Evolutionary conservation across 768 basidiomycete species (phyloP).

Genomic region (Psilocybe azurescens): DNA sequence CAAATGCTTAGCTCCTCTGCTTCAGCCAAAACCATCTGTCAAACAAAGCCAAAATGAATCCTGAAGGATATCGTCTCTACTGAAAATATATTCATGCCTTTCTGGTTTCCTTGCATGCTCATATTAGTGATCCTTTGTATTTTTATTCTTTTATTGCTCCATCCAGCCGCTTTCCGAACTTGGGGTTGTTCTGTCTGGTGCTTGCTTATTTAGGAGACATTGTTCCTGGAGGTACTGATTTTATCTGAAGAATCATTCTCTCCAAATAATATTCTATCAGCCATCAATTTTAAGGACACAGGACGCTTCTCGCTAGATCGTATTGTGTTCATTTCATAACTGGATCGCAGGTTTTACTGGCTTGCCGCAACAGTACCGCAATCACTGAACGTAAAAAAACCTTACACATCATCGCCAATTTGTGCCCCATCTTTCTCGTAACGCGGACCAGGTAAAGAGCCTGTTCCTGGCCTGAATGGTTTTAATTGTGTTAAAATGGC

Average conservation of each 20-base stretch:
- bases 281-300: neutral
- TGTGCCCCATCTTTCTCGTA: neutral
- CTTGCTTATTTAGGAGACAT: conserved; percentile 21
- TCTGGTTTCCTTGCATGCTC: conserved; percentile 14
- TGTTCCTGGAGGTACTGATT: conserved; percentile 22
- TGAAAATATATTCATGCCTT: conserved; percentile 4
- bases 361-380: neutral
- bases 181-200: conserved; percentile 17
- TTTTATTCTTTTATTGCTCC: conserved; percentile 21
- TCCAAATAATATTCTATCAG: too few species aligned
- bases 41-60: conserved; percentile 6
- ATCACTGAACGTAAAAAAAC: neutral
- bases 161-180: conserved; percentile 21
- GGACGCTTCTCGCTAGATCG: neutral
- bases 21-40: conserved; percentile 15
- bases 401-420: neutral
- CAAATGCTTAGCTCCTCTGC: neutral
- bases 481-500: conserved; percentile 4
- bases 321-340: neutral
- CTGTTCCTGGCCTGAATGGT: conserved; percentile 16
- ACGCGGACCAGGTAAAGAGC: conserved; percentile 4
- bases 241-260: conserved; percentile 1
- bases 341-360: neutral
- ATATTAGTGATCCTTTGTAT: conserved; percentile 6
- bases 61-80: neutral